phyloP scores from a whole-genome alignment of 768 basidiomycete genomes.

The Amanita exitialis region DNA sequence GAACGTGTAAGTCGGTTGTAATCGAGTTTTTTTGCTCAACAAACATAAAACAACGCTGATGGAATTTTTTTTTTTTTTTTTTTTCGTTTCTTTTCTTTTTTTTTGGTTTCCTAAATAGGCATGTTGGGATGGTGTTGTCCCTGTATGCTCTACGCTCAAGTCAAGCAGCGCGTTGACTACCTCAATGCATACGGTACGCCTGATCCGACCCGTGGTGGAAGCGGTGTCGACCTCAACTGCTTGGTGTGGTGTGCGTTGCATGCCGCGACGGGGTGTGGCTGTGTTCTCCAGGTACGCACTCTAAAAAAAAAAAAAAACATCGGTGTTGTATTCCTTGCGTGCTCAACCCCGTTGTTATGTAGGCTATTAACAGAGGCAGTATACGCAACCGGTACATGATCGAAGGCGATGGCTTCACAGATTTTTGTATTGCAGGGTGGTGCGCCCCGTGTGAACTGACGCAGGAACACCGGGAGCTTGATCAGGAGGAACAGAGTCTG shows the following conservation, averaged over 20 bases:
- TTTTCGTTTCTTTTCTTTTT: no score
- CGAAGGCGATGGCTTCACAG: constrained; percentile 28
- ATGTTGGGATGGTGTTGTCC: constrained; percentile 30
- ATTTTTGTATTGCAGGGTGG: constrained; percentile 28
- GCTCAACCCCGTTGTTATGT: background rate
- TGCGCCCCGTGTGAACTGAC: constrained; percentile 32
- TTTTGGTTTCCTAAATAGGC: constrained; percentile 19
- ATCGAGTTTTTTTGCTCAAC: no score
- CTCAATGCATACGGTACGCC: constrained; percentile 23
- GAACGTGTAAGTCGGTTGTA: constrained; percentile 18
- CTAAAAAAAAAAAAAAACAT: no score
- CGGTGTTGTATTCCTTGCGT: no score
- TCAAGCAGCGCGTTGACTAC: constrained; percentile 30
- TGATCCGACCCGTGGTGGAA: constrained; percentile 25
- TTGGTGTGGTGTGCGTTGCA: constrained; percentile 27
- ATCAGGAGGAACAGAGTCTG: constrained; percentile 27
- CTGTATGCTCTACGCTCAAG: constrained; percentile 29
- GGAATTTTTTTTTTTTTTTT: background rate
- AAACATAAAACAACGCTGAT: no score
- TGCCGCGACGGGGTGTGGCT: constrained; percentile 17
- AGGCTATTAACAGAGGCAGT: constrained; percentile 18
- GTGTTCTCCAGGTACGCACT: constrained; percentile 28
- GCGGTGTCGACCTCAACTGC: constrained; percentile 12
- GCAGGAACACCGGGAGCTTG: constrained; percentile 31
- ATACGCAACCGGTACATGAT: constrained; percentile 38